These are phyloP conservation scores for Hemerocallis citrina DNA, from an alignment of 106 monocot species.

Conservation along the genomic window DNA sequence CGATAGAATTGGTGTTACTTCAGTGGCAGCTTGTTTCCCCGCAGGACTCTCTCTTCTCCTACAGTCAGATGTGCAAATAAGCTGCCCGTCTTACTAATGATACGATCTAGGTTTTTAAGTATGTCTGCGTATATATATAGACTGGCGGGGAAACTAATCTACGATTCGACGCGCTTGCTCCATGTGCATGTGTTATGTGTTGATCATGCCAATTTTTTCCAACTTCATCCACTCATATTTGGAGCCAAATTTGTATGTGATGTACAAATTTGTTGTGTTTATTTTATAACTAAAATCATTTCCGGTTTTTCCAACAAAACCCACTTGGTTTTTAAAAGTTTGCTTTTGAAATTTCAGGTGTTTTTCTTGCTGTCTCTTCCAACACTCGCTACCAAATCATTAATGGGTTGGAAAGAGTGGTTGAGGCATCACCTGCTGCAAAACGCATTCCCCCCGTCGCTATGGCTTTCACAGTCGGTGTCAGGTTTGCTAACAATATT, in stretches of 20 bases:
- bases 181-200: too few species aligned
- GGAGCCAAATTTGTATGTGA: not conserved
- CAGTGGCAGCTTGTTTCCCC: too few species aligned
- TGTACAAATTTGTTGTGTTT: not conserved
- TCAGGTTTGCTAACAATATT: conserved; percentile 80
- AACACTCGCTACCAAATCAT: conserved; percentile 87
- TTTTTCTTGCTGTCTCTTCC: conserved; percentile 86
- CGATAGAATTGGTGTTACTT: too few species aligned
- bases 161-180: too few species aligned
- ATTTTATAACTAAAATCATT: not conserved
- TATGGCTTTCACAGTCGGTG: conserved; percentile 87
- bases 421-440: conserved; percentile 61
- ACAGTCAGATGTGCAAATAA: too few species aligned
- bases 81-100: too few species aligned
- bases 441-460: conserved; percentile 51
- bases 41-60: too few species aligned
- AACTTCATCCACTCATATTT: not conserved
- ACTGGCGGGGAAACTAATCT: too few species aligned
- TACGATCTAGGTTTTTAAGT: too few species aligned
- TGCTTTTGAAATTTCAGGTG: conserved; percentile 38
- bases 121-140: too few species aligned
- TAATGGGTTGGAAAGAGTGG: conserved; percentile 66
- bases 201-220: too few species aligned
- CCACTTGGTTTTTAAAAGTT: not conserved
- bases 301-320: not conserved